phyloP scores from a whole-genome alignment of 108 stramenopile genomes.

The Stephanodiscus triporus region DNA sequence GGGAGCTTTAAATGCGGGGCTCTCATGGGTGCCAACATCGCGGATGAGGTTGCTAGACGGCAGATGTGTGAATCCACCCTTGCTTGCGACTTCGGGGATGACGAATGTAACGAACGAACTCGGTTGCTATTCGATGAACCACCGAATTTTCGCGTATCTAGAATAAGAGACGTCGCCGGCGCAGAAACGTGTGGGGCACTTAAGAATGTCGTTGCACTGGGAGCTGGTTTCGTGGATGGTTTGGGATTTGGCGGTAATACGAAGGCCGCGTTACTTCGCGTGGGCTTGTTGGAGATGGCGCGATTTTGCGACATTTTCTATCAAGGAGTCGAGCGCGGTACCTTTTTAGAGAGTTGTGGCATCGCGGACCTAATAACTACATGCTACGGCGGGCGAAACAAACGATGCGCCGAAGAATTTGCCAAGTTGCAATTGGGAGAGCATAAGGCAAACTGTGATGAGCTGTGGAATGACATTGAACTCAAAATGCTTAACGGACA shows the following conservation, averaged over 20 bases:
- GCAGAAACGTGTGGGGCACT: constrained; percentile 96
- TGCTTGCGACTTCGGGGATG: constrained; percentile 80
- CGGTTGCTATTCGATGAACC: constrained; percentile 83
- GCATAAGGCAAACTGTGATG: constrained; percentile 46
- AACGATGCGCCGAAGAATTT: constrained; percentile 94
- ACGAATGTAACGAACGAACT: constrained; percentile 65
- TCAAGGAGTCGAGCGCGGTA: constrained; percentile 72
- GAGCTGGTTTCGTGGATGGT: constrained; percentile 97
- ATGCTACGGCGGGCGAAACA: constrained; percentile 96
- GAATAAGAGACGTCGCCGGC: constrained; percentile 85
- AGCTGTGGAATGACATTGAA: constrained; percentile 81
- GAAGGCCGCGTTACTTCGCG: constrained; percentile 95
- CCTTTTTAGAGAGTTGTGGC: constrained; percentile 94
- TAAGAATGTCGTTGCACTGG: constrained; percentile 96
- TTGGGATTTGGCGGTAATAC: constrained; percentile 90
- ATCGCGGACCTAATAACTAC: constrained; percentile 98
- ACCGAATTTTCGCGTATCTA: constrained; percentile 83
- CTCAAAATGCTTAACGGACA: constrained; percentile 87
- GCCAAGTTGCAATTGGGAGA: constrained; percentile 49
- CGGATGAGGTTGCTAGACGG: constrained; percentile 90
- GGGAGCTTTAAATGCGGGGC: constrained; percentile 75
- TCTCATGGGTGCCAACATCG: constrained; percentile 99
- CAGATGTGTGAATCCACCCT: constrained; percentile 96
- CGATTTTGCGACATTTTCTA: constrained; percentile 90
- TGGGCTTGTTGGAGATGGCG: constrained; percentile 88